Base-by-base conservation (phyloP, 148 eudicot species). In the Euryodendron excelsum region DNA sequence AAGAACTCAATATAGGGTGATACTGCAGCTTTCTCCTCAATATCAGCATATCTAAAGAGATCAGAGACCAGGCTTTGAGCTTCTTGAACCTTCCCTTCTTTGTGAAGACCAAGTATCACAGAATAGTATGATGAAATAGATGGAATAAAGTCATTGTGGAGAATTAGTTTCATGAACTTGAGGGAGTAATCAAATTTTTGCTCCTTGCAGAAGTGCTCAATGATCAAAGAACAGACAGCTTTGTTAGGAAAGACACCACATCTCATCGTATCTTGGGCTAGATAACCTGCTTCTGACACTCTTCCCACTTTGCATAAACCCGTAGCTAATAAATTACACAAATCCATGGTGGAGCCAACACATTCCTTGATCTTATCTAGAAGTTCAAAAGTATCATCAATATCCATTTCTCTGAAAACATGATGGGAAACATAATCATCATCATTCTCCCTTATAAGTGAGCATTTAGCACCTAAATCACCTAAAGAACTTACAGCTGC, bases 261-360 rank as follows among this genome's bases (percentile, higher is more conserved):
- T 28, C 47, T 61, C 76, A 41, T 73, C 85, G 74, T 82, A 33
- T 74, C 75, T 74, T 74, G 78, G 47, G 69, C 39, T 9, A 82
- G 65, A 34, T 45, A 11, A 74, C 64, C 78, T 6, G 76, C 76
- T 74, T 82, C 82, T 36, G 55, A 74, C 37, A 78, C 68, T 67
- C 85, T 45, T 58, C 82, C 85, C 61, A 70, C 78, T 69, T 36
- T 74, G 66, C 79, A 73, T 30, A 78, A 75, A 63, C 85, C 82
- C 71, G 64, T 74, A 30, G 37, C 64, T 53, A 82, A 59, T 1
- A 74, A 47, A 55, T 73, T 74, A 67, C 78, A 52, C 45, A 69
- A 30, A 10, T 73, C 81, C 65, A 60, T 3, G 4, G 55, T 45
- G 62, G 63, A 58, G 39, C 55, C 61, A 17, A 77, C 75, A 20